Evolutionary conservation across 192 early-diverging fungal genomes (phyloP).

Genomic region (Podila epigama): DNA sequence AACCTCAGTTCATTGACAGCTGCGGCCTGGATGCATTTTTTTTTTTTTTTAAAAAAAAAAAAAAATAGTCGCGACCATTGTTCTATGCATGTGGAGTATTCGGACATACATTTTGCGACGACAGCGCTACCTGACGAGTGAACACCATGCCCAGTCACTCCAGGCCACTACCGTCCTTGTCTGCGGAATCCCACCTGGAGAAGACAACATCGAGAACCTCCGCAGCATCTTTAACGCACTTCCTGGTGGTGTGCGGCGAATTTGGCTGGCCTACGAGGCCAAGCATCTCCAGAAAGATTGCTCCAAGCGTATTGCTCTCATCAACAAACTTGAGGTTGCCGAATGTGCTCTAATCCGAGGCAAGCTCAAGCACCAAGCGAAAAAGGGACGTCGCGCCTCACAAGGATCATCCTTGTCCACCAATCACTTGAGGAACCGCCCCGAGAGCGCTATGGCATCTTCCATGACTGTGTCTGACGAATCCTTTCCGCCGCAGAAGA

Average conservation of each 20-base stretch:
- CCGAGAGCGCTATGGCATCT: slow-evolving; percentile 3
- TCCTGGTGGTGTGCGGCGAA: slow-evolving; percentile 68
- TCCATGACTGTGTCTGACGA: slow-evolving; percentile 6
- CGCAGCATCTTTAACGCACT: slow-evolving; percentile 58
- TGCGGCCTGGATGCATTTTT: slow-evolving; percentile 71
- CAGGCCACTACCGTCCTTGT: slow-evolving; percentile 69
- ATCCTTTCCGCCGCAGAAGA: slow-evolving; percentile 44
- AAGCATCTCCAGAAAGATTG: slow-evolving; percentile 55
- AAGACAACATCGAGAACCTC: slow-evolving; percentile 53
- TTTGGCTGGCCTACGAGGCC: slow-evolving; percentile 62
- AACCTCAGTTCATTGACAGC: slow-evolving; percentile 52
- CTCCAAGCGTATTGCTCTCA: slow-evolving; percentile 54
- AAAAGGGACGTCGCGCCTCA: not conserved
- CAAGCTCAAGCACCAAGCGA: slow-evolving; percentile 15
- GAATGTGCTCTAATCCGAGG: slow-evolving; percentile 52
- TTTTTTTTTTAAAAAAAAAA: not conserved
- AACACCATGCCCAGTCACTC: slow-evolving; percentile 47
- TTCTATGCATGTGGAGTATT: slow-evolving; percentile 61
- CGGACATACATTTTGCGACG: slow-evolving; percentile 64
- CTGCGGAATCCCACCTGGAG: slow-evolving; percentile 65
- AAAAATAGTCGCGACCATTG: slow-evolving; percentile 40
- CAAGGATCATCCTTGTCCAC: slow-evolving; percentile 3
- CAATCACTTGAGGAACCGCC: not conserved
- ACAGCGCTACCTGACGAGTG: slow-evolving; percentile 64
- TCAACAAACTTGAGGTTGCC: slow-evolving; percentile 54